Evolutionary conservation across 306 rosid species (phyloP).

Genomic region (Fragaria nilgerrensis): DNA sequence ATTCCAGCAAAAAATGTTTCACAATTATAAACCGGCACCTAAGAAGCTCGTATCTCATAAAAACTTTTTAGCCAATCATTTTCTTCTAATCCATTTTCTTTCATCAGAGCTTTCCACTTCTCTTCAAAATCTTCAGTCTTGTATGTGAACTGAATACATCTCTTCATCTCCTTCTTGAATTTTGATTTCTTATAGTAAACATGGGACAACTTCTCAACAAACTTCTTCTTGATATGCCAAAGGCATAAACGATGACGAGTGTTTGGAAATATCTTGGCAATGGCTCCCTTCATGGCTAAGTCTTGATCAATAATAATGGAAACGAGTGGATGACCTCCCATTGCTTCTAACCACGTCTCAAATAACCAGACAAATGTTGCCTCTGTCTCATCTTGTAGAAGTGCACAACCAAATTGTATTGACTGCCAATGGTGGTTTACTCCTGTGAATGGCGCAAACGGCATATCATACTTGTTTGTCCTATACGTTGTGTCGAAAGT

Average conservation of each 20-base stretch:
- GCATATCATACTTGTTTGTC: too few relatives aligned
- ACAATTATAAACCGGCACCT: neutral
- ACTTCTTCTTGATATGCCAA: slow-evolving; percentile 8
- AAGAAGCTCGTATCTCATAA: slow-evolving; percentile 1
- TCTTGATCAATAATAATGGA: neutral
- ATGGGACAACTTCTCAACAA: neutral
- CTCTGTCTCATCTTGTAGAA: neutral
- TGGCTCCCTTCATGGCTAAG: neutral
- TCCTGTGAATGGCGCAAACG: neutral
- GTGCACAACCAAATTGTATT: neutral
- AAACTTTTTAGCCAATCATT: neutral
- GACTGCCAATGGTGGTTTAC: neutral
- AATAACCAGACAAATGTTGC: neutral
- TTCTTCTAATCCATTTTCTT: slow-evolving; percentile 3
- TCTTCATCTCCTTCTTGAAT: neutral
- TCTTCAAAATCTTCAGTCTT: slow-evolving; percentile 12
- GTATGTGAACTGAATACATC: slow-evolving; percentile 6
- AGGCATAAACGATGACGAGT: neutral
- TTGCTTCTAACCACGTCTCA: neutral
- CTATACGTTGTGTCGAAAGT: too few relatives aligned
- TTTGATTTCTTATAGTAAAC: slow-evolving; percentile 1
- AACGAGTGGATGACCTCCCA: neutral
- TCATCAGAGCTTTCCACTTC: neutral
- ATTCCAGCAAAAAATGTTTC: neutral
- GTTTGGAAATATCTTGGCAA: neutral